Percentiles rank a stretch among this genome's conserved stretches.
phyloP scores from a whole-genome alignment of 139 green algal species.

The Chlorella sp. region DNA sequence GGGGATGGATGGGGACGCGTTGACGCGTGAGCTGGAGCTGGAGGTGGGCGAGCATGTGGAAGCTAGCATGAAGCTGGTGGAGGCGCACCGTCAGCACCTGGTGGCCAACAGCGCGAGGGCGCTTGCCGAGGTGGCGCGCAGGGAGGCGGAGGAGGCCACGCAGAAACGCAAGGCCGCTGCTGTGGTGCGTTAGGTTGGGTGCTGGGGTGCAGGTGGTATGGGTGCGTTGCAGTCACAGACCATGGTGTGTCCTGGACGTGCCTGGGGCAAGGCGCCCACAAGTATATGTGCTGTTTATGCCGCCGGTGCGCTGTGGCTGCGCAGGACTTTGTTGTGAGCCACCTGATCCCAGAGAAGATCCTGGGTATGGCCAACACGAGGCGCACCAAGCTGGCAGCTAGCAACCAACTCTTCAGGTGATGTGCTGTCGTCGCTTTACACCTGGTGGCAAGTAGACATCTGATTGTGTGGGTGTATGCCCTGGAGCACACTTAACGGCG shows the following conservation, averaged over 20 bases:
- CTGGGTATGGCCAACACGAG: constrained; percentile 7
- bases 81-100: not conserved
- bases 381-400: not conserved
- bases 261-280: too few species aligned
- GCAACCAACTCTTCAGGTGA: constrained; percentile 5
- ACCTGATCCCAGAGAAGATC: constrained; percentile 13
- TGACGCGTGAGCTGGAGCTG: not conserved
- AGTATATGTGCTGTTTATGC: not conserved
- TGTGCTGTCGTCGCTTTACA: not conserved
- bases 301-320: not conserved
- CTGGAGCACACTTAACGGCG: too few species aligned
- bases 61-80: not conserved
- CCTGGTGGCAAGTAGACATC: not conserved
- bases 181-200: too few species aligned
- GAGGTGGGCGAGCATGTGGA: not conserved
- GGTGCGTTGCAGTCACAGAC: too few species aligned
- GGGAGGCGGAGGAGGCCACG: not conserved
- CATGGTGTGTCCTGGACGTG: too few species aligned
- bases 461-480: too few species aligned
- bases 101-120: not conserved
- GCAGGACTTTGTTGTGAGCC: constrained; percentile 11
- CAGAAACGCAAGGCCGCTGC: not conserved
- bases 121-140: not conserved
- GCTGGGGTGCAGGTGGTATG: too few species aligned
- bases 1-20: too few species aligned